Evolutionary conservation across 148 eudicot genomes (phyloP), one percentile per base, ranked within the genome.

Genomic region (Suaeda aralocaspica): DNA sequence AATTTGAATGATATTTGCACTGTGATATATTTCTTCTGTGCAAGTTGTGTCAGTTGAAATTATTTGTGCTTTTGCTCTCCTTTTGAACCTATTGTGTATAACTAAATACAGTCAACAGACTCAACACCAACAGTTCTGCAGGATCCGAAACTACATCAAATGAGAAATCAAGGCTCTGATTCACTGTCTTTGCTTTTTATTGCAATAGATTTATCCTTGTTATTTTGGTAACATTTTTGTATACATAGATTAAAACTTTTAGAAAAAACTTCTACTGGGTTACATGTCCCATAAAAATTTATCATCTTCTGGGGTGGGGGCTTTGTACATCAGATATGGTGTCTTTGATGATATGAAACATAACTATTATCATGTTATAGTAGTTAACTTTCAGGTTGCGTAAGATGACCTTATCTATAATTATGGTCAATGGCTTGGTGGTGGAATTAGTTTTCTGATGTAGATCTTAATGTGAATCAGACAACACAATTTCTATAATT

Each of bases 391-490:
- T n/a, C n/a, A n/a, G n/a, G n/a, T n/a, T n/a, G n/a, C n/a, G n/a
- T n/a, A n/a, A n/a, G n/a, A n/a, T n/a, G n/a, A n/a, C n/a, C n/a
- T n/a, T n/a, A n/a, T n/a, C n/a, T n/a, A n/a, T n/a, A n/a, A 22
- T 65, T 56, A 28, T 39, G 53, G 45, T 28, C 22, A 68, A 50
- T 51, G 45, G 4, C 63, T 26, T 61, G 58, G 29, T 52, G 49
- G 56, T 68, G 45, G 22, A 59, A 14, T 41, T 55, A 4, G 21
- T 48, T 15, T 45, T 33, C 25, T 24, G 59, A 52, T 68, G 36
- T 18, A 50, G 59, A 49, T 67, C 15, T n/a, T 22, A 29, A n/a
- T 42, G 16, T 30, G 26, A 11, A 1, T 24, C 5, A 3, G 30
- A 66, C 41, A 29, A 44, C 21, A 58, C 64, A 31, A 16, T 26